Base-by-base conservation (phyloP, 2,329 filamentous ascomycete species). In the Neopestalotiopsis clavispora region DNA sequence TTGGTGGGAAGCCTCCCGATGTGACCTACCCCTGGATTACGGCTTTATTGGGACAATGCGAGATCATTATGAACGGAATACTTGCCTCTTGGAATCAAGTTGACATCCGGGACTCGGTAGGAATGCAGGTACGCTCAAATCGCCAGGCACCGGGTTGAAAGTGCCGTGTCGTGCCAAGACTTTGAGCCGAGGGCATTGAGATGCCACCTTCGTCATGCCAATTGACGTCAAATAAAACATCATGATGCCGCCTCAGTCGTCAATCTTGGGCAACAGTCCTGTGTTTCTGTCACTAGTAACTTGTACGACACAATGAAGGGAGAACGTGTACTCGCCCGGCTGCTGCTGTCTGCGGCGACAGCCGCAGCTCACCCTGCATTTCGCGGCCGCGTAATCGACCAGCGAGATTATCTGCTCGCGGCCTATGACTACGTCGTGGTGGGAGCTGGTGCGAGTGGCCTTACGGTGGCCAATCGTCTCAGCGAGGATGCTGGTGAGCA, bases 391-490 rank as follows among this genome's bases (percentile, higher is more conserved):
- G 17, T 34, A 10, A n/a, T 32, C 45, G 14, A 58, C n/a, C 52
- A 13, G 6, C 52, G 30, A 20, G 49, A 49, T 38, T 42, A 58
- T 23, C 20, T 66, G 52, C 42, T 56, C 32, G 13, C 42, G 17
- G 52, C 17, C 5, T 70, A 67, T 40, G 74, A 75, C 61, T 77
- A 76, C 58, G 72, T 77, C 28, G 69, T 77, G 17, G 68, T 76
- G 14, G 75, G 76, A 9, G 74, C 72, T 10, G 76, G 76, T 7
- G 72, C 76, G 42, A 72, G 74, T 13, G 75, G 75, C 4, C 71
- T 76, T 1, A 74, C 75, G 1, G 68, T 77, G 49, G 75, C 75
- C 2, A 77, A 75, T 42, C 70, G 76, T 12, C 61, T 78, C 17
- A 73, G 73, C 6, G 73, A 75, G 64, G 57, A 77, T 57, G 63